Evolutionary conservation across 2,329 filamentous ascomycete species (phyloP).

Genomic region (Sarocladium oryzae): DNA sequence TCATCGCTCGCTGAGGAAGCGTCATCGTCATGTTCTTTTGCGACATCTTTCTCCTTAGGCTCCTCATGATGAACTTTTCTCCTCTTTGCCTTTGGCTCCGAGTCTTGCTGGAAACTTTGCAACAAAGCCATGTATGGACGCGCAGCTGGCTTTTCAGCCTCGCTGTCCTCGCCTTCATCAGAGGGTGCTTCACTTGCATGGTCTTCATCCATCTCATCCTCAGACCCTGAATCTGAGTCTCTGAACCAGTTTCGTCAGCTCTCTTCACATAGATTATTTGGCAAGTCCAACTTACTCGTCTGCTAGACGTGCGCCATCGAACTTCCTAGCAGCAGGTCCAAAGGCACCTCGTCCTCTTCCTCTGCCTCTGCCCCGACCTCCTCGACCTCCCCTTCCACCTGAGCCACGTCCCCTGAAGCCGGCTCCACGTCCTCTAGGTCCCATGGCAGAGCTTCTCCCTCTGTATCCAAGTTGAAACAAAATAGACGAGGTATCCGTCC

Average conservation of each 20-base stretch:
- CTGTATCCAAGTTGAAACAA: conserved; percentile 7
- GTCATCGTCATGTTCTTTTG: conserved; percentile 29
- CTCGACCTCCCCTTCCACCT: conserved; percentile 18
- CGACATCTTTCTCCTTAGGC: conserved; percentile 11
- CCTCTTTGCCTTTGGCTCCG: conserved; percentile 45
- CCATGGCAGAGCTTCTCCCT: conserved; percentile 27
- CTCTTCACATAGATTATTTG: neutral
- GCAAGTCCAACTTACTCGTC: conserved; percentile 21
- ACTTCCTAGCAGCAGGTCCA: conserved; percentile 21
- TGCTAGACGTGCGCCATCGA: conserved; percentile 28
- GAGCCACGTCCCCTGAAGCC: conserved; percentile 25
- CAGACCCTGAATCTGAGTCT: conserved; percentile 14
- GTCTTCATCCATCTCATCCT: conserved; percentile 15
- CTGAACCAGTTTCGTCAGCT: conserved; percentile 6
- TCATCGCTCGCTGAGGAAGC: conserved; percentile 20
- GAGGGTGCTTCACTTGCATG: conserved; percentile 22
- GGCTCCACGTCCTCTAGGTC: conserved; percentile 27
- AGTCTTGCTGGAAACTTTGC: conserved; percentile 44
- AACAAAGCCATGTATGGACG: conserved; percentile 53
- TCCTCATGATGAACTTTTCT: conserved; percentile 42
- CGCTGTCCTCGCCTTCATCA: conserved; percentile 32
- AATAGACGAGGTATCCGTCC: neutral
- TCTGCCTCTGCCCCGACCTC: conserved; percentile 20
- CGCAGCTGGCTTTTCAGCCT: conserved; percentile 26
- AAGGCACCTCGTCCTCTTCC: conserved; percentile 17